Base-by-base conservation (phyloP, 1,284 basidiomycete genomes). In the Cutaneotrichosporon mucoides region DNA sequence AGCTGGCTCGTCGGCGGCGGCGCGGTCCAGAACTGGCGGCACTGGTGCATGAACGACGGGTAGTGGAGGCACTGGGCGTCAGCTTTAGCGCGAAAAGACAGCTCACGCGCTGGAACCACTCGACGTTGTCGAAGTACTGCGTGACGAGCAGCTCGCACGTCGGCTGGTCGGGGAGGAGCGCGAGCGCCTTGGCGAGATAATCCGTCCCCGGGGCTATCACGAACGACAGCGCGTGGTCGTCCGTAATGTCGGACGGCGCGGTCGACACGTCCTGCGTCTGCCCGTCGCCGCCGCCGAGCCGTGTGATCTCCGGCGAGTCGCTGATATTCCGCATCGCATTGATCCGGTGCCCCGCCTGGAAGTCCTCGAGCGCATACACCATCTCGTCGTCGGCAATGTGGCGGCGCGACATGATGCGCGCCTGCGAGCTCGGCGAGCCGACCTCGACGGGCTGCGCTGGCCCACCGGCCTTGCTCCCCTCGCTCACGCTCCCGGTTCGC, bases 31-130 rank as follows among this genome's bases (percentile, higher is more conserved):
- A 65, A 46, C 50, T 57, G 54, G 10, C 50, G 58, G 15, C 58
- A 60, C 44, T 62, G 56, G 38, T 38, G 49, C 53, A 62, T 60
- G 41, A 65, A 65, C 1, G 64, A 53, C 6, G 64, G 64, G 15
- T 62, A 57, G 36, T 65, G 64, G 2, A 65, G 56, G 15, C 60
- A 62, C 58, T 60, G 53, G 5, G 4, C 24, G 51, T 63, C 8
- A 63, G 55, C 43, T 11, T 4, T 2, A 11, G 5, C 33, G 24
- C 24, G 24, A 24, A 24, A 24, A 24, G 24, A 11, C 5, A 3
- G 43, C 58, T 42, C 24, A 63, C 61, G 11, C 57, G 52, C 48
- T 62, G 64, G 42, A 65, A 65, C 64, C 64, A 65, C 59, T 62
- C 64, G 24, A 62, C 60, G 10, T 58, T 57, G 16, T 61, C 54